Percentiles rank a stretch among this genome's conserved stretches.
Evolutionary conservation across 2,329 filamentous ascomycete species (phyloP).

Genomic region (Ophiostoma populinum): DNA sequence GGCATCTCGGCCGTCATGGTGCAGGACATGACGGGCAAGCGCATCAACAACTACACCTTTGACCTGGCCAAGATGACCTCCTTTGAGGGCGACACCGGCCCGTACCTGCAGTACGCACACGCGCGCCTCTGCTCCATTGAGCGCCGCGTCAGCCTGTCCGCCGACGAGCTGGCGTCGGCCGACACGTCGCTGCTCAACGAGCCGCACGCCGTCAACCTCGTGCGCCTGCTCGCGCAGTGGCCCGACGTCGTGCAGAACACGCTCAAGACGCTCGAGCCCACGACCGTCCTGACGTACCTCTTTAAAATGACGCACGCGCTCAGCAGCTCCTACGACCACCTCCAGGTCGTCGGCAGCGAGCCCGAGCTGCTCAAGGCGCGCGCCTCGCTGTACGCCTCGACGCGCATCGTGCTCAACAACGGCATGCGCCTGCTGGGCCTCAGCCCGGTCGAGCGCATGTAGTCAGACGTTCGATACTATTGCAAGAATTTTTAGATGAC

Average conservation of each 20-base stretch:
- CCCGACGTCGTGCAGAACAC: constrained; percentile 75
- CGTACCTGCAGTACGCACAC: constrained; percentile 72
- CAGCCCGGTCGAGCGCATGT: constrained; percentile 50
- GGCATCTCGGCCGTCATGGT: constrained; percentile 96
- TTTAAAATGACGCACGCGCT: constrained; percentile 77
- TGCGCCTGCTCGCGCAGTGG: constrained; percentile 65
- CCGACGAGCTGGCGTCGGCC: constrained; percentile 41
- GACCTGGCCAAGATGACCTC: constrained; percentile 70
- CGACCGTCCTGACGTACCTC: constrained; percentile 39
- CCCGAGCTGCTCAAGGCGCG: constrained; percentile 51
- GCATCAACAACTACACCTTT: constrained; percentile 53
- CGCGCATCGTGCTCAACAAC: constrained; percentile 60
- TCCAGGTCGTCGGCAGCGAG: constrained; percentile 69
- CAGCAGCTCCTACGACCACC: constrained; percentile 64
- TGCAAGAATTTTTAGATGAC: no score
- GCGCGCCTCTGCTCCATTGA: constrained; percentile 51
- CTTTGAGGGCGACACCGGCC: constrained; percentile 72
- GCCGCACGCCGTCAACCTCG: constrained; percentile 53
- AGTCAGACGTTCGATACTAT: no score
- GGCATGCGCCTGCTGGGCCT: constrained; percentile 71
- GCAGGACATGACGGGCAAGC: constrained; percentile 91
- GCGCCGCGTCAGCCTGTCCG: constrained; percentile 34
- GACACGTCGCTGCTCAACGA: constrained; percentile 54
- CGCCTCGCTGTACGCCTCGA: constrained; percentile 62
- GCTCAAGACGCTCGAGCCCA: constrained; percentile 61